Base-by-base conservation (phyloP, 2,329 filamentous ascomycete species). In the Exophiala mesophila region DNA sequence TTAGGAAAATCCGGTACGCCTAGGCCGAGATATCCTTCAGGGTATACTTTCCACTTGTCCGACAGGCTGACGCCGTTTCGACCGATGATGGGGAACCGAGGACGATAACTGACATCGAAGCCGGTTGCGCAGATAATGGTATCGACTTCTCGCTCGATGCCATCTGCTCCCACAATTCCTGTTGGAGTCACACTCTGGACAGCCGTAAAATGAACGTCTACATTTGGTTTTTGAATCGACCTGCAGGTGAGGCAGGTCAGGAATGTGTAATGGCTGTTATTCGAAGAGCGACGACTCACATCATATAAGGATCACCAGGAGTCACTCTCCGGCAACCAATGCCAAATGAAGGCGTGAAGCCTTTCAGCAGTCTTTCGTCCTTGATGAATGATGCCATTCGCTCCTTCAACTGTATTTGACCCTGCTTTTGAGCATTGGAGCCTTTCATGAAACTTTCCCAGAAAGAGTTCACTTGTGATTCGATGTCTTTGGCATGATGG, bases 351-450 rank as follows among this genome's bases (percentile, higher is more conserved):
- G 46, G 46, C 2, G 63, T 69, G 39, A 71, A 69, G 9, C 67
- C 68, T 40, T 72, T 52, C 4, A 72, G 53, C 18, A 74, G 58
- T 7, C 69, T 57, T 44, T 72, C 59, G 41, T 75, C 71, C 45
- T 71, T 73, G 53, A 76, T 71, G 35, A 63, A 64, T 44, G 73
- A 66, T 10, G 58, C 61, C 71, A 74, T 76, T 6, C 69, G 60
- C 3, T 58, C 52, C 12, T 50, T 49, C 41, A 70, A 69, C 4
- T 61, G 20, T 32, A 65, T 50, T 44, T 66, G 61, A 1, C 55
- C 59, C 6, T 41, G 44, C n/a, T 62, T 60, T 45, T 74, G 72
- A 7, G 39, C 54, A 38, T 66, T 58, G 5, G 61, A 64, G 3
- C 57, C 63, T 1, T 55, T 52, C 49, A 71, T 72, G 47, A 74